Percentiles rank a stretch among this genome's conserved stretches.
These are phyloP conservation scores for Ceratobasidium papillatum DNA, from an alignment of 1,284 basidiomycete genomes.

Conservation along the genomic window DNA sequence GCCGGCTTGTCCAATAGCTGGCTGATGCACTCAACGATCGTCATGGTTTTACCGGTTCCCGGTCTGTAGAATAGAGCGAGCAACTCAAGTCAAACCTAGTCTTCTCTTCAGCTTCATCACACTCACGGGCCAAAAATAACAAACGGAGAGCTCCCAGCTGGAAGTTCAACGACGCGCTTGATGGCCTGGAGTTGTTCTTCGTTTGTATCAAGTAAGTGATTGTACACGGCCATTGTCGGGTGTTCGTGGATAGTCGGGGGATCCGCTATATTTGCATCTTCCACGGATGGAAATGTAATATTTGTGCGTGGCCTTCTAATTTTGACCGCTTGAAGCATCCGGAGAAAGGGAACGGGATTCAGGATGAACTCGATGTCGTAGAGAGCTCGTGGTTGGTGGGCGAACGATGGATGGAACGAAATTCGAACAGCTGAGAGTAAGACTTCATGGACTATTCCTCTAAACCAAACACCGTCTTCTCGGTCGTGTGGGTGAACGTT, in stretches of 20 bases:
- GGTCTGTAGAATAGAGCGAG: conserved; percentile 53
- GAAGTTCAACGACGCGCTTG: conserved; percentile 57
- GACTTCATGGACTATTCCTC: conserved; percentile 66
- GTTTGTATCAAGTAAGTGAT: conserved; percentile 60
- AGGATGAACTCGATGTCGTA: conserved; percentile 65
- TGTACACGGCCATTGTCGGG: conserved; percentile 51
- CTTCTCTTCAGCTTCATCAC: not conserved
- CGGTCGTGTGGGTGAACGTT: conserved; percentile 61
- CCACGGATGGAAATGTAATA: conserved; percentile 56
- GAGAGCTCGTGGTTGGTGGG: conserved; percentile 47
- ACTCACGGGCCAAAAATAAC: conserved; percentile 72
- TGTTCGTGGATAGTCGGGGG: not conserved
- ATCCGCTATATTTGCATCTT: conserved; percentile 48
- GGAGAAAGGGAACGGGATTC: conserved; percentile 60
- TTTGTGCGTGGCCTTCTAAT: conserved; percentile 54
- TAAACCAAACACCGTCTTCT: conserved; percentile 55
- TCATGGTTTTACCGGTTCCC: conserved; percentile 74
- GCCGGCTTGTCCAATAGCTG: conserved; percentile 61
- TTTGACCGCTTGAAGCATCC: conserved; percentile 67
- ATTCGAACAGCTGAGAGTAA: conserved; percentile 62
- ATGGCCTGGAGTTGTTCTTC: conserved; percentile 64
- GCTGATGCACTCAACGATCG: conserved; percentile 68
- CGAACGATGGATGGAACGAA: conserved; percentile 62
- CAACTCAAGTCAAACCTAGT: not conserved
- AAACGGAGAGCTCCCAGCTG: conserved; percentile 62